Percentiles rank a stretch among this genome's conserved stretches.
These are phyloP conservation scores for Phytophthora foliorum DNA, from an alignment of 352 stramenopile species.

Conservation along the genomic window DNA sequence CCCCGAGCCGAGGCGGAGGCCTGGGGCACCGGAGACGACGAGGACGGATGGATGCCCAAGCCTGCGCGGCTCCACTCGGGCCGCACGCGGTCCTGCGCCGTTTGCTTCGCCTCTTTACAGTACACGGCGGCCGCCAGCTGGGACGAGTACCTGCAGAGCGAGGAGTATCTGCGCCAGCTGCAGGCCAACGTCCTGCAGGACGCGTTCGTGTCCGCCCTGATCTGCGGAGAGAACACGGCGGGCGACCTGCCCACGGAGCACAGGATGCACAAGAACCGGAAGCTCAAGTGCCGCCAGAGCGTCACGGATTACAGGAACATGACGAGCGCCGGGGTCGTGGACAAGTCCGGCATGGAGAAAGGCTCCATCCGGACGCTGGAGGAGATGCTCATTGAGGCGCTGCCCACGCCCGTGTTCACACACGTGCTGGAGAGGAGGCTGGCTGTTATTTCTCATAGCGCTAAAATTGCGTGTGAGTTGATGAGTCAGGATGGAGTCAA, in stretches of 20 bases:
- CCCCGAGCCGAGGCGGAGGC: slow-evolving; percentile 19
- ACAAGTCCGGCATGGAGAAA: slow-evolving; percentile 79
- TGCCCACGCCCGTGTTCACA: slow-evolving; percentile 84
- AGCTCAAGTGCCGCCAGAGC: slow-evolving; percentile 84
- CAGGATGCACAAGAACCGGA: slow-evolving; percentile 88
- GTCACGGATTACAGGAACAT: slow-evolving; percentile 86
- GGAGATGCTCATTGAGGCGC: slow-evolving; percentile 80
- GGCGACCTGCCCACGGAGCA: slow-evolving; percentile 87
- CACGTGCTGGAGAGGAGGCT: slow-evolving; percentile 81
- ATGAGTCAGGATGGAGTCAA: slow-evolving; percentile 62
- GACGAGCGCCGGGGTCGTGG: slow-evolving; percentile 82
- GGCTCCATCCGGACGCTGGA: slow-evolving; percentile 79
- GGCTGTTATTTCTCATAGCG: slow-evolving; percentile 87
- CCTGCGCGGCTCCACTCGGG: slow-evolving; percentile 81
- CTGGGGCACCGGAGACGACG: slow-evolving; percentile 41
- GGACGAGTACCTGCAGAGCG: slow-evolving; percentile 88
- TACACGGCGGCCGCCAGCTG: slow-evolving; percentile 75
- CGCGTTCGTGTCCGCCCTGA: slow-evolving; percentile 79
- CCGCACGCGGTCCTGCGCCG: slow-evolving; percentile 75
- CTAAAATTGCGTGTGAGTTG: slow-evolving; percentile 62
- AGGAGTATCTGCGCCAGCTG: slow-evolving; percentile 76
- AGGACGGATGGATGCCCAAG: slow-evolving; percentile 90
- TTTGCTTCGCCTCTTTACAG: slow-evolving; percentile 84
- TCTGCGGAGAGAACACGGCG: slow-evolving; percentile 76
- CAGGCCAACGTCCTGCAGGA: slow-evolving; percentile 83